Base-by-base conservation (phyloP, 805 yeast genomes). In the Candida ponderosae region DNA sequence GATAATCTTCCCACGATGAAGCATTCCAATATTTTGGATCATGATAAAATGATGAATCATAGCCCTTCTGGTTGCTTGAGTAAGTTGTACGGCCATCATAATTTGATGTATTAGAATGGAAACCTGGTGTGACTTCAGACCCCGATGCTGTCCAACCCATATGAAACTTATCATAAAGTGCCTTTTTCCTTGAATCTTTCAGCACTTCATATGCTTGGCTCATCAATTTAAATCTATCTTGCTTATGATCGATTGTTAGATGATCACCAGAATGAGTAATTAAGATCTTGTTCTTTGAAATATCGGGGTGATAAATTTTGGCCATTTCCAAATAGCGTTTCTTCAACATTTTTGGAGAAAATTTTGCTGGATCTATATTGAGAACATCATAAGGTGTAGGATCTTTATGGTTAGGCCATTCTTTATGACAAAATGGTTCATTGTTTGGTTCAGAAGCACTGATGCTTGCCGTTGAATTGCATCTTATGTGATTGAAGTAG, bases 271-370 rank as follows among this genome's bases (percentile, higher is more conserved):
- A 41, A 29, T 54, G 56, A 29, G 59, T 55, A 8, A 54, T 26
- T 4, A 45, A 33, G 0, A 57, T 45, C 0, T 43, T 39, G 26
- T 57, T 54, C 15, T 48, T 41, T 3, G 65, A 48, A 3, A 70
- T 54, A 52, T 88, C 97, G 0, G 97, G 96, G 54, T 88, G 96
- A 48, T 88, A 88, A 9, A 78, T 52, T 55, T 82, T 84, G 10
- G 88, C 88, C 33, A 76, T 62, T 37, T 72, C 65, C 45, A 71
- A 74, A 50, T 80, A 82, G 32, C 69, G 68, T 19, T 59, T 44
- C 41, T 74, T 74, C 35, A 80, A 57, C 23, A 54, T 43, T 10
- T 48, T 56, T 35, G 55, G 55, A 38, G 69, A 68, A 31, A 70
- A 56, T 18, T 53, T 53, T 1, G 48, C 47, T 1, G 57, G 54